These are phyloP conservation scores for Alnus rubra DNA, from an alignment of 306 rosid genomes.

Conservation along the genomic window DNA sequence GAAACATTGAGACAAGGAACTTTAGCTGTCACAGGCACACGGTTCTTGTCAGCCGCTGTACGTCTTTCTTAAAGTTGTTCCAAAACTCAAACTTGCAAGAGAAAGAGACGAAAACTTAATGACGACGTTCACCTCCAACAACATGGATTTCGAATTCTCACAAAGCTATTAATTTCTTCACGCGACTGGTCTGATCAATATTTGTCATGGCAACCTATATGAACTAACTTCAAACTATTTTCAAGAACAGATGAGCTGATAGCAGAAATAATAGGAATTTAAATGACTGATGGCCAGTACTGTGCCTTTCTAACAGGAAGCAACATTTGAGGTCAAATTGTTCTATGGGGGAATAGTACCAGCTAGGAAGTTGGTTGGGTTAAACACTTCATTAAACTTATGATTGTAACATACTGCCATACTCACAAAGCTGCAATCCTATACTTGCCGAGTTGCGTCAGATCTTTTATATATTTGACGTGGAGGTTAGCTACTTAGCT, in stretches of 20 bases:
- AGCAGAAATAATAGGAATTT: not conserved
- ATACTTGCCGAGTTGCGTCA: too few relatives aligned
- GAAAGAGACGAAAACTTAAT: constrained; percentile 46
- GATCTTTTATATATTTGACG: too few relatives aligned
- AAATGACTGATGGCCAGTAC: not conserved
- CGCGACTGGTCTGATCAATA: not conserved
- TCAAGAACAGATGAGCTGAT: not conserved
- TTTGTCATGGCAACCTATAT: constrained; percentile 5
- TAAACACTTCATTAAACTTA: too few relatives aligned
- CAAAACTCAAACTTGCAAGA: constrained; percentile 4
- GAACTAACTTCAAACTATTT: not conserved
- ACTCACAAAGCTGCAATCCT: too few relatives aligned
- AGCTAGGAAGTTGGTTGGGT: too few relatives aligned
- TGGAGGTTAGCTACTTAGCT: too few relatives aligned
- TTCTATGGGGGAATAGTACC: not conserved
- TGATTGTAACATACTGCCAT: too few relatives aligned
- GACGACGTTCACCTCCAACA: constrained; percentile 54
- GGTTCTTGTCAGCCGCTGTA: not conserved
- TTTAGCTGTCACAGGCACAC: not conserved
- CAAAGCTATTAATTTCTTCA: constrained; percentile 25
- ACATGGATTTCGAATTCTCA: constrained; percentile 48
- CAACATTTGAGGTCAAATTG: not conserved
- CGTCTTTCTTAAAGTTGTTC: not conserved
- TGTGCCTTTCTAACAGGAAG: constrained; percentile 7
- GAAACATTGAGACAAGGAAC: not conserved